Evolutionary conservation across 2,329 filamentous ascomycete species (phyloP).

Genomic region (Tolypocladium tropicale): DNA sequence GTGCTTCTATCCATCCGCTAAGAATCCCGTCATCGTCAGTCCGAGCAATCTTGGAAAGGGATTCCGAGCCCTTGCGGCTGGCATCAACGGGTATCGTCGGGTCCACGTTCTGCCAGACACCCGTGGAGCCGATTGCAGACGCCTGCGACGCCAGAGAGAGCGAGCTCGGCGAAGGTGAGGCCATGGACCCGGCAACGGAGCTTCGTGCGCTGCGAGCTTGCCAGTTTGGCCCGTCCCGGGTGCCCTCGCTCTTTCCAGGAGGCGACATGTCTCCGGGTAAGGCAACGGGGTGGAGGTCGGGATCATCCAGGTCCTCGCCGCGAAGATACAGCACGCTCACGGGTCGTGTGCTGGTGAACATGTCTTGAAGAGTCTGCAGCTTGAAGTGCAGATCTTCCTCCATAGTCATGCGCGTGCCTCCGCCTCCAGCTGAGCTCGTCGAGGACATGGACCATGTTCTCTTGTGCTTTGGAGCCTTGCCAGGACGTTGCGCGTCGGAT

Average conservation of each 20-base stretch:
- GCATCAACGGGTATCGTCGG: slow-evolving; percentile 39
- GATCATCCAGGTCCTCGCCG: slow-evolving; percentile 69
- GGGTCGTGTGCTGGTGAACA: slow-evolving; percentile 77
- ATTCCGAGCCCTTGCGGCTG: slow-evolving; percentile 35
- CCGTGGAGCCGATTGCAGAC: slow-evolving; percentile 28
- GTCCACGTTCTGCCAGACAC: slow-evolving; percentile 49
- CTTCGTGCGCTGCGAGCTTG: slow-evolving; percentile 41
- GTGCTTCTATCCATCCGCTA: slow-evolving; percentile 78
- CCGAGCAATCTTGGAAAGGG: slow-evolving; percentile 41
- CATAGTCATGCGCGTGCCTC: slow-evolving; percentile 34
- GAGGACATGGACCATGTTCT: slow-evolving; percentile 94
- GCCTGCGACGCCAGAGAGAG: slow-evolving; percentile 50
- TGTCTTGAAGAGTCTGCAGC: slow-evolving; percentile 68
- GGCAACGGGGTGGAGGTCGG: slow-evolving; percentile 66
- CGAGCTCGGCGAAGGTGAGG: slow-evolving; percentile 58
- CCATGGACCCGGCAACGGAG: slow-evolving; percentile 51
- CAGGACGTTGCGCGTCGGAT: slow-evolving; percentile 48
- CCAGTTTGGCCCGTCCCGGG: slow-evolving; percentile 39
- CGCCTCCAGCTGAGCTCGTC: slow-evolving; percentile 46
- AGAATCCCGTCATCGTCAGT: slow-evolving; percentile 54
- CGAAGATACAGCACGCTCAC: slow-evolving; percentile 69
- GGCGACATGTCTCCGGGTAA: slow-evolving; percentile 59
- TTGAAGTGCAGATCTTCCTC: slow-evolving; percentile 74
- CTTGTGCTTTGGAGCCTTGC: slow-evolving; percentile 86
- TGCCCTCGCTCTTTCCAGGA: slow-evolving; percentile 37